A percentile compares a stretch with the other conserved stretches of the same genome.
These are phyloP conservation scores for Aspergillus awamori DNA, from an alignment of 2,329 filamentous ascomycete genomes.

Conservation along the genomic window DNA sequence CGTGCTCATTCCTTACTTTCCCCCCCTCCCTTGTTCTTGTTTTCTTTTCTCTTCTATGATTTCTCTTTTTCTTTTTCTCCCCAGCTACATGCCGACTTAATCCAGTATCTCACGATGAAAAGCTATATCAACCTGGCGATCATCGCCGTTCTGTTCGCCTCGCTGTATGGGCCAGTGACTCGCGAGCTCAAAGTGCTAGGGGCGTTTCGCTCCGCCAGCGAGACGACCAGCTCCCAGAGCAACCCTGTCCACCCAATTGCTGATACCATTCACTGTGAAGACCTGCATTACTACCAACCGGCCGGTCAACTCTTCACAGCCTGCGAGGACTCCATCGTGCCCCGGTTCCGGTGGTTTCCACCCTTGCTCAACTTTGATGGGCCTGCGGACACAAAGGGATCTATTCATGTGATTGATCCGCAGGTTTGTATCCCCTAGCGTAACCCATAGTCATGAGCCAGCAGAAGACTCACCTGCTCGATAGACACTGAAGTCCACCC, in stretches of 20 bases:
- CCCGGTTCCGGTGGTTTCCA: slow-evolving; percentile 58
- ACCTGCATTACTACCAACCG: slow-evolving; percentile 58
- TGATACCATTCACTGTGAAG: slow-evolving; percentile 62
- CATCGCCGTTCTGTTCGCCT: slow-evolving; percentile 24
- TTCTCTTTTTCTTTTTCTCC: not conserved
- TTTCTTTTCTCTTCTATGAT: not conserved
- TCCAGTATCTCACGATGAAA: slow-evolving; percentile 21
- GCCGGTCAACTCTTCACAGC: slow-evolving; percentile 59
- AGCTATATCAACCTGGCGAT: slow-evolving; percentile 24
- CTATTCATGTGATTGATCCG: slow-evolving; percentile 57
- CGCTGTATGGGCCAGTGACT: slow-evolving; percentile 21
- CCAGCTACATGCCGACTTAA: not conserved
- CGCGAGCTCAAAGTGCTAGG: slow-evolving; percentile 29
- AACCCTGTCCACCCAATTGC: slow-evolving; percentile 49
- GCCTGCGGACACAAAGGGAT: slow-evolving; percentile 32
- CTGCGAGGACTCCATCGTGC: slow-evolving; percentile 52
- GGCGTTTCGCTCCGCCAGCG: slow-evolving; percentile 24
- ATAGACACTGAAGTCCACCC: slow-evolving; percentile 51
- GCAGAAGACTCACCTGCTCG: not conserved
- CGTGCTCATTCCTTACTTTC: not conserved
- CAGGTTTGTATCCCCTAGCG: slow-evolving; percentile 37
- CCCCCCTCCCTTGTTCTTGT: not conserved
- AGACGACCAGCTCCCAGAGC: slow-evolving; percentile 27
- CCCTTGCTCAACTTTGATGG: slow-evolving; percentile 48
- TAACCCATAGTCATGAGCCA: not conserved